These are phyloP conservation scores for Globisporangium cylindrosporum DNA, from an alignment of 352 stramenopile genomes.

Conservation along the genomic window DNA sequence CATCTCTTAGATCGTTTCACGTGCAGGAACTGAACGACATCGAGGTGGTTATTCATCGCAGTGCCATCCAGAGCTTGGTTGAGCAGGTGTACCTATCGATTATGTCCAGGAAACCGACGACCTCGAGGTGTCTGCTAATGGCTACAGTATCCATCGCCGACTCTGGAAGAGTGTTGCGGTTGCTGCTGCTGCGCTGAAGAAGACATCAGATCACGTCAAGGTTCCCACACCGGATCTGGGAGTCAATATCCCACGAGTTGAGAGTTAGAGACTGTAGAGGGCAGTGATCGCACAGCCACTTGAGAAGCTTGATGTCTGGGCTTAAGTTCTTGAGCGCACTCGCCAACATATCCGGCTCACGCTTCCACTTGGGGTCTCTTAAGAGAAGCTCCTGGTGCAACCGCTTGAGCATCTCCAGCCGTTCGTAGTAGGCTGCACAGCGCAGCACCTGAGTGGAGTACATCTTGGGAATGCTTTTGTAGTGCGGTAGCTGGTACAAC, in stretches of 20 bases:
- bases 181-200: neutral
- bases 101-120: neutral
- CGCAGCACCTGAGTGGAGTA: neutral
- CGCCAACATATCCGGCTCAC: neutral
- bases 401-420: neutral
- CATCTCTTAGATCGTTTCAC: neutral
- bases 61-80: neutral
- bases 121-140: neutral
- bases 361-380: neutral
- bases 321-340: neutral
- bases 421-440: neutral
- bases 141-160: neutral
- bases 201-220: neutral
- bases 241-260: neutral
- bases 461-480: neutral
- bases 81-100: neutral
- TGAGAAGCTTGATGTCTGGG: neutral
- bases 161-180: neutral
- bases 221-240: neutral
- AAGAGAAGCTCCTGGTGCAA: neutral
- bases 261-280: neutral
- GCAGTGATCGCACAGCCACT: neutral
- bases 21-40: neutral
- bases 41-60: neutral
- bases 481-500: too few species aligned